These are phyloP conservation scores for Sporothrix globosa DNA, from an alignment of 2,329 filamentous ascomycete species.

Conservation along the genomic window DNA sequence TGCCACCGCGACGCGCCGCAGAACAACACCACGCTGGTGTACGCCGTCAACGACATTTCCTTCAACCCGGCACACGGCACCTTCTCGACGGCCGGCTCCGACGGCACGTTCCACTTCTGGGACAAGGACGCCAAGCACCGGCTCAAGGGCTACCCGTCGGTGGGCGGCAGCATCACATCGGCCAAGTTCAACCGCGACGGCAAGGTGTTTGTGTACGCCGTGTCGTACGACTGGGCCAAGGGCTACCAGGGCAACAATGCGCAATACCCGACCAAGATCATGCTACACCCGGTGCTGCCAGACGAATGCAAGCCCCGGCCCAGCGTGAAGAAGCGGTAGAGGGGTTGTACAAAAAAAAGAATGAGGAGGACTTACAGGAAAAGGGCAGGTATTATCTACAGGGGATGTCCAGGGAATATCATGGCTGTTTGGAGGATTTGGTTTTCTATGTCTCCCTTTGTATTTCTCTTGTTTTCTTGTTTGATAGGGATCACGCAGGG, in stretches of 20 bases:
- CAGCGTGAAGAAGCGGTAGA: constrained; percentile 62
- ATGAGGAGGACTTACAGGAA: neutral
- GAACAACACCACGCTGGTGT: constrained; percentile 82
- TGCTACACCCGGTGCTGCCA: constrained; percentile 73
- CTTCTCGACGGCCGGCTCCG: constrained; percentile 94
- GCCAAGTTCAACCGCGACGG: constrained; percentile 91
- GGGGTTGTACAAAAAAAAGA: neutral
- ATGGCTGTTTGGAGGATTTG: constrained; percentile 8
- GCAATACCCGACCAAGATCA: constrained; percentile 75
- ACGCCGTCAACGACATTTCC: constrained; percentile 94
- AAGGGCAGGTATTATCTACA: neutral
- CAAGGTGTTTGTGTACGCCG: constrained; percentile 81
- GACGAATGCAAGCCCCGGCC: constrained; percentile 67
- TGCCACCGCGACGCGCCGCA: constrained; percentile 85
- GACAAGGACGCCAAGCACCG: constrained; percentile 90
- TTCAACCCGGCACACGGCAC: constrained; percentile 97
- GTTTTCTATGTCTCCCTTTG: constrained; percentile 1
- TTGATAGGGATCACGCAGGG: constrained; percentile 26
- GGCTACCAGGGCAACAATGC: constrained; percentile 84
- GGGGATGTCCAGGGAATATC: neutral
- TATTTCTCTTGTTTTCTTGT: neutral
- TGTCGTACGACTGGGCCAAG: constrained; percentile 98
- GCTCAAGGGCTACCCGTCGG: constrained; percentile 83
- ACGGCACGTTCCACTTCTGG: constrained; percentile 97
- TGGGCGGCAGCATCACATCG: constrained; percentile 83